Evolutionary conservation across 2,329 filamentous ascomycete genomes (phyloP).

Genomic region (Delphinella strobiligena): DNA sequence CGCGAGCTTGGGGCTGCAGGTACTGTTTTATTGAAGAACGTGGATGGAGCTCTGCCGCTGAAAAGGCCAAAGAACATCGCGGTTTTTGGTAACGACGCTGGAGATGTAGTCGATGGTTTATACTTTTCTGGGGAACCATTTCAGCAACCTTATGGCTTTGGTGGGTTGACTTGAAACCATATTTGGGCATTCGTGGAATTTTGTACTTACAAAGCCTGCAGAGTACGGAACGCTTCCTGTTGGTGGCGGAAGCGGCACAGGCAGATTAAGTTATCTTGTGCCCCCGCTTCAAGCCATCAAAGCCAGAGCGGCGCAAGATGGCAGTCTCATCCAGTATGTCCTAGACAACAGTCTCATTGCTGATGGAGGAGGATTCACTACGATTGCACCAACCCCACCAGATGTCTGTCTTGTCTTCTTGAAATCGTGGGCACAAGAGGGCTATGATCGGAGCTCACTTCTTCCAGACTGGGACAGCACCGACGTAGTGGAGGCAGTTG

Average conservation of each 20-base stretch:
- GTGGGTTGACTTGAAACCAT: slow-evolving; percentile 12
- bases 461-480: slow-evolving; percentile 31
- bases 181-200: not conserved
- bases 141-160: slow-evolving; percentile 3
- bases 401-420: slow-evolving; percentile 46
- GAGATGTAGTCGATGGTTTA: slow-evolving; percentile 36
- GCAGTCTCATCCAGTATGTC: slow-evolving; percentile 34
- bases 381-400: slow-evolving; percentile 13
- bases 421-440: slow-evolving; percentile 41
- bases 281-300: slow-evolving; percentile 31
- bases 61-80: slow-evolving; percentile 36
- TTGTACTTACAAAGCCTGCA: slow-evolving; percentile 11
- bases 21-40: slow-evolving; percentile 38
- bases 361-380: slow-evolving; percentile 16
- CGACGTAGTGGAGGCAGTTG: slow-evolving; percentile 32
- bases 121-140: slow-evolving; percentile 16
- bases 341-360: slow-evolving; percentile 26
- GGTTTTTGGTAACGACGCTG: slow-evolving; percentile 39
- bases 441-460: slow-evolving; percentile 28
- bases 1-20: slow-evolving; percentile 29
- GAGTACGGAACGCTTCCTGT: slow-evolving; percentile 31
- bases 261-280: slow-evolving; percentile 26
- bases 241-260: slow-evolving; percentile 31
- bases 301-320: slow-evolving; percentile 14
- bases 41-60: slow-evolving; percentile 38